A percentile compares a stretch with the other conserved stretches of the same genome.
Evolutionary conservation across 495 filamentous ascomycete genomes (phyloP).

Genomic region (Penicillium taxi): DNA sequence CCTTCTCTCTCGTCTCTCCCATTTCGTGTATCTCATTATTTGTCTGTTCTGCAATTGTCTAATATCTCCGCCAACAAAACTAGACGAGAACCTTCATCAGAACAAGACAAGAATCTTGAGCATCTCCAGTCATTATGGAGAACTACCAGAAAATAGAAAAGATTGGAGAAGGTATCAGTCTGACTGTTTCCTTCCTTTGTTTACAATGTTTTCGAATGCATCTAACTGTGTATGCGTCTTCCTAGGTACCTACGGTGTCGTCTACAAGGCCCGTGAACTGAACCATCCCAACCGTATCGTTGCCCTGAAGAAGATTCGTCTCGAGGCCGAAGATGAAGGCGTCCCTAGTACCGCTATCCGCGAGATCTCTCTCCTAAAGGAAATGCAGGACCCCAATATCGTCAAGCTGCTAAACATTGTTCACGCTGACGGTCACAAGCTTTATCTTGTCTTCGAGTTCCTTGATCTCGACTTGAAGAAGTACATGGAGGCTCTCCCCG

Average conservation of each 20-base stretch:
- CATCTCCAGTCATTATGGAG: constrained; percentile 57
- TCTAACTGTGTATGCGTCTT: constrained; percentile 9
- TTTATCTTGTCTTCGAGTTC: constrained; percentile 93
- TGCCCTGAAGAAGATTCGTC: constrained; percentile 95
- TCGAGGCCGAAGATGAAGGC: constrained; percentile 95
- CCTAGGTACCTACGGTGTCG: constrained; percentile 82
- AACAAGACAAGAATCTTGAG: constrained; percentile 3
- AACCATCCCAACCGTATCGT: constrained; percentile 73
- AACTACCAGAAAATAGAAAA: constrained; percentile 99
- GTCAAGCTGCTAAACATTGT: constrained; percentile 90
- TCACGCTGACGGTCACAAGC: constrained; percentile 91
- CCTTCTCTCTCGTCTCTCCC: constrained; percentile 7
- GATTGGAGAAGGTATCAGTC: constrained; percentile 80
- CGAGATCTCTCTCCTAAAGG: constrained; percentile 92
- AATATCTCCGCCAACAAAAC: constrained; percentile 2
- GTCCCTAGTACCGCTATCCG: constrained; percentile 95
- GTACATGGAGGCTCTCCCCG: constrained; percentile 95
- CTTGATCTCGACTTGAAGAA: constrained; percentile 93
- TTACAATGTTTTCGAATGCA: neutral
- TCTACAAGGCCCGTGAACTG: constrained; percentile 86
- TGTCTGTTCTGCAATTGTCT: too few species aligned
- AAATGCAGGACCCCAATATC: constrained; percentile 95
- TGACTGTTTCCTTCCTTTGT: constrained; percentile 1
- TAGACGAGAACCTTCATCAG: constrained; percentile 1
- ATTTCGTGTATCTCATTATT: constrained; percentile 1